Evolutionary conservation across 345 rosid genomes (phyloP).

Genomic region (Bruguiera sexangula): DNA sequence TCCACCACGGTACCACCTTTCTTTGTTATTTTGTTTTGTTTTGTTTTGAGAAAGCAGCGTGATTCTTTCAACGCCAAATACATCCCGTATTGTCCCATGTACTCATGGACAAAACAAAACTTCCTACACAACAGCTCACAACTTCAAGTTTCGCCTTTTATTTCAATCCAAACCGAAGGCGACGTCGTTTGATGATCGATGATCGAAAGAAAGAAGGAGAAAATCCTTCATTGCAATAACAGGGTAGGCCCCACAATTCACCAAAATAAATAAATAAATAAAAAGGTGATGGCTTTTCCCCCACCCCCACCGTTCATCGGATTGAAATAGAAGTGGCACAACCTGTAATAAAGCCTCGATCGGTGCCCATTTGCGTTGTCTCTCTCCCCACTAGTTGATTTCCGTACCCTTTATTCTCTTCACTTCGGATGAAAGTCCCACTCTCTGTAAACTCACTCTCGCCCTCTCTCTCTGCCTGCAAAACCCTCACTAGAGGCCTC

Average conservation of each 20-base stretch:
- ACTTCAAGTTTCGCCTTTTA: too few species aligned
- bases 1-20: too few species aligned
- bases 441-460: background rate
- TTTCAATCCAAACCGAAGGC: background rate
- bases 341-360: slow-evolving; percentile 22
- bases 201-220: too few species aligned
- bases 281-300: background rate
- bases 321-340: slow-evolving; percentile 20
- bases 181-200: background rate
- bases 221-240: too few species aligned
- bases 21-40: too few species aligned
- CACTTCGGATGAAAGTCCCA: slow-evolving; percentile 6
- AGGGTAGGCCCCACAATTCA: background rate
- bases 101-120: too few species aligned
- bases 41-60: too few species aligned
- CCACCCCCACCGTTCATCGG: slow-evolving; percentile 5
- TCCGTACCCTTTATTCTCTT: background rate
- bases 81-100: too few species aligned
- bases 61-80: too few species aligned
- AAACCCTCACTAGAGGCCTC: background rate
- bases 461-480: background rate
- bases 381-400: background rate
- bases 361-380: slow-evolving; percentile 11
- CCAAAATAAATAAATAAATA: too few species aligned
- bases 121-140: too few species aligned